Evolutionary conservation across 2,329 filamentous ascomycete genomes (phyloP).

Genomic region (Daldinia sp.): DNA sequence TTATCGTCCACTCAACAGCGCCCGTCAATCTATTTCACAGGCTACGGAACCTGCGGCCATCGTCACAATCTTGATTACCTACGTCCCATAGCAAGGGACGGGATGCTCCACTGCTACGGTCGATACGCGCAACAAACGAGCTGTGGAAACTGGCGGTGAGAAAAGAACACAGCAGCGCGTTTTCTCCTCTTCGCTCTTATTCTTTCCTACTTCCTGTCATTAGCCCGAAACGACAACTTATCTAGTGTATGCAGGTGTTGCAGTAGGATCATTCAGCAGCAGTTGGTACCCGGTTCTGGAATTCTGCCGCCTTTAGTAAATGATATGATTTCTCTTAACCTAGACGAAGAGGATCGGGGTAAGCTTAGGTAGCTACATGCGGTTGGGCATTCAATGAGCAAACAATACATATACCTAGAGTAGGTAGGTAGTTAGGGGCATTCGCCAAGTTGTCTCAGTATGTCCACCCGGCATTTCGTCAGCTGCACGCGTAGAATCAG

Average conservation of each 20-base stretch:
- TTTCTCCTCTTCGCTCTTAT: conserved; percentile 9
- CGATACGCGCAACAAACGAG: conserved; percentile 35
- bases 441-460: conserved; percentile 1
- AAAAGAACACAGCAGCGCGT: conserved; percentile 8
- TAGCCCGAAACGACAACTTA: conserved; percentile 1
- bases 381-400: not conserved
- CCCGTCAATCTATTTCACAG: conserved; percentile 34
- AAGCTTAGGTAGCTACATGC: not conserved
- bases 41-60: conserved; percentile 34
- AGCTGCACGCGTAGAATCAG: conserved; percentile 1
- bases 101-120: conserved; percentile 30
- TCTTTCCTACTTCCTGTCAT: conserved; percentile 7
- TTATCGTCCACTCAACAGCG: conserved; percentile 23
- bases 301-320: not conserved
- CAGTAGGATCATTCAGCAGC: conserved; percentile 12
- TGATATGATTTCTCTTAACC: conserved; percentile 4
- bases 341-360: not conserved
- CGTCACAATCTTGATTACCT: conserved; percentile 30
- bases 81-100: conserved; percentile 1
- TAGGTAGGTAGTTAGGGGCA: no score
- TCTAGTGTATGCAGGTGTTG: conserved; percentile 25
- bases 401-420: conserved; percentile 1
- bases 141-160: conserved; percentile 34
- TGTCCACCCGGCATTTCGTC: conserved; percentile 4
- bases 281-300: conserved; percentile 22